Evolutionary conservation across 2,329 filamentous ascomycete genomes (phyloP).

Genomic region (Epichloe festucae): DNA sequence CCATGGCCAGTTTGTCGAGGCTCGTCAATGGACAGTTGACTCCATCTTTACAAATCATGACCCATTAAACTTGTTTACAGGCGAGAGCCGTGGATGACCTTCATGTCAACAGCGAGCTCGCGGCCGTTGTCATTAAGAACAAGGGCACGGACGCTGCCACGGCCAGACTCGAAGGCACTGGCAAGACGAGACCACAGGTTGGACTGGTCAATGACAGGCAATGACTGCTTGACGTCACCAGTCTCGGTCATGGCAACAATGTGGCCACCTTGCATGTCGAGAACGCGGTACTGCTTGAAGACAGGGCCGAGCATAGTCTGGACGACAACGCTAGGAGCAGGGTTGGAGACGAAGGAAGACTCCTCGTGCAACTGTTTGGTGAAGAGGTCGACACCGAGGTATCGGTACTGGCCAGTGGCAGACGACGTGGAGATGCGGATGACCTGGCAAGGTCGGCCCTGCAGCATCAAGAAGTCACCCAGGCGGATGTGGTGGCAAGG

Average conservation of each 20-base stretch:
- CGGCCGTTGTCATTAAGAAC: conserved; percentile 88
- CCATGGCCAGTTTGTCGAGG: background rate
- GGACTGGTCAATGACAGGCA: conserved; percentile 91
- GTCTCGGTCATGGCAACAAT: conserved; percentile 98
- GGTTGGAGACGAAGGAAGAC: conserved; percentile 95
- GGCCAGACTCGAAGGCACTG: conserved; percentile 78
- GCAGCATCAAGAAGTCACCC: conserved; percentile 95
- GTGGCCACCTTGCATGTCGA: conserved; percentile 80
- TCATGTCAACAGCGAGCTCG: conserved; percentile 97
- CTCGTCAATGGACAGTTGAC: conserved; percentile 7
- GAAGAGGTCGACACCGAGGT: conserved; percentile 99
- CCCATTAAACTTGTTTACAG: conserved; percentile 31
- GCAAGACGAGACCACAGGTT: conserved; percentile 70
- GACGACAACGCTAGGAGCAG: conserved; percentile 87
- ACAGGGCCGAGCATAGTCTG: conserved; percentile 99
- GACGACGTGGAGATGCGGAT: conserved; percentile 98
- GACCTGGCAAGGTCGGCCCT: conserved; percentile 98
- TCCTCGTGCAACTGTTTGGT: conserved; percentile 99
- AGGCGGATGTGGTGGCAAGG: conserved; percentile 99
- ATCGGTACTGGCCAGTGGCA: conserved; percentile 98
- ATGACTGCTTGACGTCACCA: conserved; percentile 92
- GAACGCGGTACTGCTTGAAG: conserved; percentile 99
- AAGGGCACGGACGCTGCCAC: conserved; percentile 85
- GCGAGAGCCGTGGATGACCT: conserved; percentile 78
- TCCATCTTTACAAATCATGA: background rate